These are phyloP conservation scores for Psilocybe sp. DNA, from an alignment of 768 basidiomycete species.

Conservation along the genomic window DNA sequence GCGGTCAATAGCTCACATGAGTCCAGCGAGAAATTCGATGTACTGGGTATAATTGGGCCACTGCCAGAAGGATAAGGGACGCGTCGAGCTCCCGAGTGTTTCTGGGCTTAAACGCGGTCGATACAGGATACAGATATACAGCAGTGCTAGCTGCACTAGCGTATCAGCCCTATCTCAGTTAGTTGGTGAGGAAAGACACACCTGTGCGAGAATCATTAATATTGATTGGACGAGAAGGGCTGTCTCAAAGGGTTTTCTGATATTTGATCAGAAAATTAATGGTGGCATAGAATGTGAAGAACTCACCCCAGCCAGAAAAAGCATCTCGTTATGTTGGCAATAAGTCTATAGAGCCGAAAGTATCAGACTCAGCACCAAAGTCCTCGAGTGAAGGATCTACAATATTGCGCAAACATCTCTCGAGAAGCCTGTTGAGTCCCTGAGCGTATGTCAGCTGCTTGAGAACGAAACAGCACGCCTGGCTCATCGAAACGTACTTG, in stretches of 20 bases:
- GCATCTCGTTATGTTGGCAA: constrained; percentile 85
- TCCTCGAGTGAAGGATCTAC: constrained; percentile 32
- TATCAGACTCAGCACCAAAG: constrained; percentile 1
- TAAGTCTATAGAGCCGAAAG: constrained; percentile 41
- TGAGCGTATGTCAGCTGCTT: constrained; percentile 22
- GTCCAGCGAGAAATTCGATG: constrained; percentile 77
- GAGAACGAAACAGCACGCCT: neutral
- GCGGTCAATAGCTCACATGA: constrained; percentile 50
- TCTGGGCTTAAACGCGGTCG: constrained; percentile 61
- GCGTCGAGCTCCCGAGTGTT: constrained; percentile 51
- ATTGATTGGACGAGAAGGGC: constrained; percentile 79
- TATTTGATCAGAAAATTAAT: constrained; percentile 1
- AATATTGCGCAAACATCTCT: constrained; percentile 84
- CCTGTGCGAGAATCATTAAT: constrained; percentile 84
- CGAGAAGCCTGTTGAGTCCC: constrained; percentile 85
- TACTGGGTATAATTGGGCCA: constrained; percentile 78
- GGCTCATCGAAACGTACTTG: constrained; percentile 40
- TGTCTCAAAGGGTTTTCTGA: constrained; percentile 65
- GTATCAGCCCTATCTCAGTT: constrained; percentile 12
- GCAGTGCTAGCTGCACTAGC: constrained; percentile 55
- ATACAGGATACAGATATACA: constrained; percentile 81
- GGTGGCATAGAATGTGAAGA: neutral
- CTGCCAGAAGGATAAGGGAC: constrained; percentile 82
- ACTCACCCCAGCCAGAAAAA: constrained; percentile 84
- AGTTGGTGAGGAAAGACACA: constrained; percentile 25